phyloP scores from a whole-genome alignment of 176 grass and related monocot genomes.

The bread wheat (Triticum aestivum) region IWGSC_CS_RefSeq_v2.1 NC_057799.1:608573328-608573827 shows the following conservation, averaged over 20 bases:
- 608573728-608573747: not conserved
- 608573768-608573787: constrained; percentile 55
- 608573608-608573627: constrained; percentile 66
- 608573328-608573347: too few relatives aligned
- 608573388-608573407: too few relatives aligned
- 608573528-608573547: constrained; percentile 22
- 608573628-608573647: constrained; percentile 55
- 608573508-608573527: not conserved
- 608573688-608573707: not conserved
- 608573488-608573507: constrained; percentile 58
- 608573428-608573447: too few relatives aligned
- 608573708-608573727: not conserved
- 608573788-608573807: too few relatives aligned
- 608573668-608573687: not conserved
- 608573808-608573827: too few relatives aligned
- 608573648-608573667: constrained; percentile 61
- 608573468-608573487: constrained; percentile 33
- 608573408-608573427: too few relatives aligned
- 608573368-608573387: too few relatives aligned
- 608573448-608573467: constrained; percentile 28
- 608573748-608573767: not conserved
- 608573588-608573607: constrained; percentile 81
- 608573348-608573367: too few relatives aligned
- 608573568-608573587: constrained; percentile 65
- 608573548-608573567: constrained; percentile 72